phyloP scores from a whole-genome alignment of 176 grass and related monocot species.

The Elaeis guineensis region DNA sequence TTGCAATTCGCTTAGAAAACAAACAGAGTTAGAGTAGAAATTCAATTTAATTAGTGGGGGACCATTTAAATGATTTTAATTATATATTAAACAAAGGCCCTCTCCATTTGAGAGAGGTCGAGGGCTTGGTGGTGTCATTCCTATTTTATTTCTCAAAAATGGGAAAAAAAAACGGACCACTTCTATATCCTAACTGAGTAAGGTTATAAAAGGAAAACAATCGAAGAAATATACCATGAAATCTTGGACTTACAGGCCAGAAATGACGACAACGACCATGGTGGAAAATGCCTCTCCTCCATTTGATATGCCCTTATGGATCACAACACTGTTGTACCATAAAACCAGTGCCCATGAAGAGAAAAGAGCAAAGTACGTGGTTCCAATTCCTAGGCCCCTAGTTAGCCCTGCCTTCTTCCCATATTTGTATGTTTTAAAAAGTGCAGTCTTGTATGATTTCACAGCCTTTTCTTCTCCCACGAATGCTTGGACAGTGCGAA shows the following conservation, averaged over 20 bases:
- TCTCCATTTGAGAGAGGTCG: too few relatives aligned
- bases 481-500: slow-evolving; percentile 92
- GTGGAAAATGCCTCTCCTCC: slow-evolving; percentile 97
- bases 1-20: too few relatives aligned
- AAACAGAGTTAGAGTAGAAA: too few relatives aligned
- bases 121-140: too few relatives aligned
- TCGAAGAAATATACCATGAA: too few relatives aligned
- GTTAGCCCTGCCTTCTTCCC: slow-evolving; percentile 74
- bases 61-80: too few relatives aligned
- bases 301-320: slow-evolving; percentile 80
- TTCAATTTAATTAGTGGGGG: too few relatives aligned
- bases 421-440: slow-evolving; percentile 73
- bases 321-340: slow-evolving; percentile 78
- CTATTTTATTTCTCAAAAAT: too few relatives aligned
- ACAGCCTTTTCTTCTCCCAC: slow-evolving; percentile 94
- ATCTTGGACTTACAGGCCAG: slow-evolving; percentile 50
- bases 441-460: slow-evolving; percentile 49
- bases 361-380: slow-evolving; percentile 85
- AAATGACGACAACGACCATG: slow-evolving; percentile 88
- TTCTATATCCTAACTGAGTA: too few relatives aligned
- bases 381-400: slow-evolving; percentile 84
- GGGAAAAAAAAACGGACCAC: too few relatives aligned
- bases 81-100: too few relatives aligned
- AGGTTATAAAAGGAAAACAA: too few relatives aligned
- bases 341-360: slow-evolving; percentile 83